Evolutionary conservation across 495 filamentous ascomycete species (phyloP), one percentile per base, ranked within the genome.

Genomic region (Aspergillus funiculosus): DNA sequence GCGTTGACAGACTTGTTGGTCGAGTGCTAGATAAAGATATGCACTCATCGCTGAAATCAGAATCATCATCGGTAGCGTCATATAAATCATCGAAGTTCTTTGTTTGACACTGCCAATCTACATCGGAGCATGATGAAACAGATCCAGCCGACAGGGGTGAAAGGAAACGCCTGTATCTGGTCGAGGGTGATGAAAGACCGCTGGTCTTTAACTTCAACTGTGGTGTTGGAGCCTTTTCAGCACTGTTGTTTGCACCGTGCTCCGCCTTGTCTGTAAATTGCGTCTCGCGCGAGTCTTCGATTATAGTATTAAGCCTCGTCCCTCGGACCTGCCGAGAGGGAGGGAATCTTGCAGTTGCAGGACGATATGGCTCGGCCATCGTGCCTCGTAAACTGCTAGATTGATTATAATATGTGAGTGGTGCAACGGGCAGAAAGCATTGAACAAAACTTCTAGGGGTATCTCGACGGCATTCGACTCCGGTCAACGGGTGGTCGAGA

Each of bases 291-390:
- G 45, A 75, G 59, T 89, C 83, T 69, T 90, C 86, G 58, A 85
- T 82, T 81, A 90, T 87, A 50, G 85, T 84, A 86, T 90, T 88
- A 86, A 90, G 83, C 51, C 67, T 62, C 62, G 75, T 72, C 60
- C 74, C 77, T 67, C 74, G 79, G 74, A 63, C 86, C 85, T 77
- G 88, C 86, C 71, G 79, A 58, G 77, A 74, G 47, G 78, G 79
- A 50, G 83, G 78, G 53, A 50, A 69, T 65, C 65, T 63, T 21
- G 55, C 75, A 51, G 69, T 77, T 59, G 77, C 65, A 48, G 78
- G 75, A 53, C 84, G 72, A 56, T 77, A 56, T 60, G 73, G 62
- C 75, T 77, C 58, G 59, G 74, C 76, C 86, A 88, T 78, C 51
- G 68, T 68, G 60, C 25, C 45, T 41, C 34, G 34, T 45, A 49